phyloP scores from a whole-genome alignment of 495 filamentous ascomycete genomes.

The Annulohypoxylon nitens region DNA sequence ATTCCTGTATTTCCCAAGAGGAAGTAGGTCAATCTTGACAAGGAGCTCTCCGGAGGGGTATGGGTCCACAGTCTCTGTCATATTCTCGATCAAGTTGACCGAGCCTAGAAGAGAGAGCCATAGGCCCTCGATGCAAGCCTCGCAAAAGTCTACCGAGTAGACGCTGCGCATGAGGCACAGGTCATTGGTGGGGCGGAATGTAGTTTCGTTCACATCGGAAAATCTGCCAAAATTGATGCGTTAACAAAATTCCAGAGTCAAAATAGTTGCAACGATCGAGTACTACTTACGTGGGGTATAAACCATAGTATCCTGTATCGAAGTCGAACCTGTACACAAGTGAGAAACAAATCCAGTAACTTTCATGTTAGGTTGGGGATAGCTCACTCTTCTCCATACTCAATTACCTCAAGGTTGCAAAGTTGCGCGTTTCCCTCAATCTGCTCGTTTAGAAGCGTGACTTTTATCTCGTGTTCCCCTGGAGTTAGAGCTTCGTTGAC shows the following conservation, averaged over 20 bases:
- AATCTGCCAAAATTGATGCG: constrained; percentile 25
- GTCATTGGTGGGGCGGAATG: constrained; percentile 46
- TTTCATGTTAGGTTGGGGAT: background rate
- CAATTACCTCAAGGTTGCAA: constrained; percentile 46
- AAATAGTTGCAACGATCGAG: background rate
- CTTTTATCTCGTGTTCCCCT: constrained; percentile 37
- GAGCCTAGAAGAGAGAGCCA: constrained; percentile 43
- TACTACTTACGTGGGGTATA: constrained; percentile 50
- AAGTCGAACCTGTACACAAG: constrained; percentile 37
- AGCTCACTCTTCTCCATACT: constrained; percentile 46
- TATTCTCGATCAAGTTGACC: constrained; percentile 40
- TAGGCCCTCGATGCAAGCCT: constrained; percentile 44
- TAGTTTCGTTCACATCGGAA: constrained; percentile 36
- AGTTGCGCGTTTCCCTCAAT: constrained; percentile 47
- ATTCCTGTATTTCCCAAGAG: constrained; percentile 41
- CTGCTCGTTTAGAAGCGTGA: constrained; percentile 42
- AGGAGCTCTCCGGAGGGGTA: constrained; percentile 28
- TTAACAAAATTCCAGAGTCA: background rate
- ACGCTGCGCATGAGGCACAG: constrained; percentile 44
- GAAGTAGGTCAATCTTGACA: constrained; percentile 40
- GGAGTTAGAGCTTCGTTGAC: constrained; percentile 33
- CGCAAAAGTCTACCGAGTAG: constrained; percentile 42
- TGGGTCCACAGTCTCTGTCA: constrained; percentile 28
- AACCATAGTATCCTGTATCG: constrained; percentile 37
- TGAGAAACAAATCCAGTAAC: background rate